These are phyloP conservation scores for Magnolia kwangsiensis DNA, from an alignment of 164 flowering plant species.

Conservation along the genomic window DNA sequence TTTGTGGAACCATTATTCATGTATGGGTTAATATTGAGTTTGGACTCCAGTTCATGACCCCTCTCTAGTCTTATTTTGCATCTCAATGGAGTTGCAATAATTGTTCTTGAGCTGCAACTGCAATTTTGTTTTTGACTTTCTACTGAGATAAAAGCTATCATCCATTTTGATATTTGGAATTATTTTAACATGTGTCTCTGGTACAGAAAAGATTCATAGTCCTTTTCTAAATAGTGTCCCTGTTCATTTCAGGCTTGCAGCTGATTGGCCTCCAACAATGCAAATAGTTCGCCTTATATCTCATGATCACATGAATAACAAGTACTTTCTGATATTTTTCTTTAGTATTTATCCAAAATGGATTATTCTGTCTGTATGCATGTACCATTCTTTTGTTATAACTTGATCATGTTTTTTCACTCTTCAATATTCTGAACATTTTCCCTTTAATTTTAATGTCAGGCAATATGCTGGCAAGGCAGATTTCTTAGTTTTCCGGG, in stretches of 20 bases:
- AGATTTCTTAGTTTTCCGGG: constrained; percentile 35
- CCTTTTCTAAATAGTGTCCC: not conserved
- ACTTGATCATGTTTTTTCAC: not conserved
- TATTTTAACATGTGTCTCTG: not conserved
- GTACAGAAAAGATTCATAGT: not conserved
- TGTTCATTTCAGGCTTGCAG: constrained; percentile 65
- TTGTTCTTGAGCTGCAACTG: not conserved
- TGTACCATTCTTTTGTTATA: not conserved
- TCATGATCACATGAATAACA: constrained; percentile 42
- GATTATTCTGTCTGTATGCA: too few relatives aligned
- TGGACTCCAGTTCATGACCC: too few relatives aligned
- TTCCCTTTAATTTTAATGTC: constrained; percentile 4
- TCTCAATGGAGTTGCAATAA: not conserved
- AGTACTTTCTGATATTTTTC: constrained; percentile 13
- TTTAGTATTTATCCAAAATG: not conserved
- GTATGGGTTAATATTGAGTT: too few relatives aligned
- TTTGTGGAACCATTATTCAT: too few relatives aligned
- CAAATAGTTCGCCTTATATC: constrained; percentile 82
- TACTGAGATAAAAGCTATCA: not conserved
- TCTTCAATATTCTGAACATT: not conserved
- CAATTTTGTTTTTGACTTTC: not conserved
- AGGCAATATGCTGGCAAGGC: constrained; percentile 43
- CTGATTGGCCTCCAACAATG: constrained; percentile 94
- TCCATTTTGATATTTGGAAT: not conserved
- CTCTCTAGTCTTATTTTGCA: too few relatives aligned